These are phyloP conservation scores for Cladosporium oxysporum DNA, from an alignment of 2,329 filamentous ascomycete species.

Conservation along the genomic window DNA sequence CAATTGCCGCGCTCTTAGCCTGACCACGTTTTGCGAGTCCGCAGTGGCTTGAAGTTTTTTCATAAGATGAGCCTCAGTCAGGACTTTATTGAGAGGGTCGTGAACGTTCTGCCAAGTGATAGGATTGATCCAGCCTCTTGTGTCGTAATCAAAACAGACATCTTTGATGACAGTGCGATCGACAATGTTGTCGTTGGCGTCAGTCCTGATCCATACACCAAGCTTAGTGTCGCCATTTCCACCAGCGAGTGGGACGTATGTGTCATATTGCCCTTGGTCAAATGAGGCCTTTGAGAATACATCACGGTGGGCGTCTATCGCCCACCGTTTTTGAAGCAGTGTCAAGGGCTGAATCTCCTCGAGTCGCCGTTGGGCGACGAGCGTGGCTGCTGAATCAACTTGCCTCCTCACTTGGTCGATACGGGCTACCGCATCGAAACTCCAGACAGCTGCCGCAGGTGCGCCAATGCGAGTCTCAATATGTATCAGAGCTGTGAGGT, in stretches of 20 bases:
- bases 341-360: background rate
- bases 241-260: background rate
- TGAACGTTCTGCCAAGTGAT: background rate
- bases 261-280: background rate
- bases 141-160: background rate
- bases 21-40: background rate
- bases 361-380: background rate
- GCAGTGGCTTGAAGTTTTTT: background rate
- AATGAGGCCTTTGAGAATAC: background rate
- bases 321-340: background rate
- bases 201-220: background rate
- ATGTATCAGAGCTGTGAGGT: background rate
- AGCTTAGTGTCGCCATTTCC: background rate
- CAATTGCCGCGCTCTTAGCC: background rate
- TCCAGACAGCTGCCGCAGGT: background rate
- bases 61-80: background rate
- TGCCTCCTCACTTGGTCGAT: background rate
- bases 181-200: background rate
- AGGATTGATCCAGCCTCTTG: background rate
- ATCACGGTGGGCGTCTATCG: background rate
- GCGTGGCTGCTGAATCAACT: background rate
- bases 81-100: background rate
- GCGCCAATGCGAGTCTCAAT: background rate
- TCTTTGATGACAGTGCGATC: constrained; percentile 8
- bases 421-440: background rate